These are phyloP conservation scores for Sarocladiaceae sp. DNA, from an alignment of 2,329 filamentous ascomycete genomes.

Conservation along the genomic window DNA sequence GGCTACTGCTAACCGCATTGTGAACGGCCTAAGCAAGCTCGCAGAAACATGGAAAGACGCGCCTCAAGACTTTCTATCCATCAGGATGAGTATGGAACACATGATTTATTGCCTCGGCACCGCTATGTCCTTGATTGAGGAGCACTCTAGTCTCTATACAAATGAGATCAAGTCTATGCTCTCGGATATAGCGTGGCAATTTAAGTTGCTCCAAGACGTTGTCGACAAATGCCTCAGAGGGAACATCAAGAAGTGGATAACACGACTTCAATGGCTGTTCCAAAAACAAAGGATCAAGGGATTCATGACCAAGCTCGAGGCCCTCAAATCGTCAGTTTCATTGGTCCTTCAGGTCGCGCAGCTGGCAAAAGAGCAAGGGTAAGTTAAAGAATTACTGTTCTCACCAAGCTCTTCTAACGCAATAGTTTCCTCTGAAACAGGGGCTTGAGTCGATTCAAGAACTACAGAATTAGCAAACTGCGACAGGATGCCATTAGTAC, in stretches of 20 bases:
- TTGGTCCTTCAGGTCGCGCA: neutral
- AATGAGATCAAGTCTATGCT: neutral
- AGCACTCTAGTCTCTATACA: neutral
- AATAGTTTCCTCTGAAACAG: neutral
- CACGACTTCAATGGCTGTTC: neutral
- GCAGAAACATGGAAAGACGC: neutral
- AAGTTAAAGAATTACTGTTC: neutral
- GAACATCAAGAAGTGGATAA: neutral
- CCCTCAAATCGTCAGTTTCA: neutral
- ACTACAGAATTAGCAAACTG: neutral
- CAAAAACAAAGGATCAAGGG: neutral
- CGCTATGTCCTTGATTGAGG: neutral
- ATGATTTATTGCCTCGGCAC: neutral
- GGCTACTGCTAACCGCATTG: neutral
- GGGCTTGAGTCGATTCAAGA: neutral
- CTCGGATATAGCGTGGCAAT: neutral
- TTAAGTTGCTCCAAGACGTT: neutral
- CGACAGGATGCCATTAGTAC: neutral
- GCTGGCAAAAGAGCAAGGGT: neutral
- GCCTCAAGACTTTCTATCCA: neutral
- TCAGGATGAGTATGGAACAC: neutral
- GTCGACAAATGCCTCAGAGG: neutral
- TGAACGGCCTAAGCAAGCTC: neutral
- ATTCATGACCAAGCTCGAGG: neutral
- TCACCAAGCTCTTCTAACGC: neutral